phyloP scores from a whole-genome alignment of 148 eudicot species.

The Polygonum maritimum region DNA sequence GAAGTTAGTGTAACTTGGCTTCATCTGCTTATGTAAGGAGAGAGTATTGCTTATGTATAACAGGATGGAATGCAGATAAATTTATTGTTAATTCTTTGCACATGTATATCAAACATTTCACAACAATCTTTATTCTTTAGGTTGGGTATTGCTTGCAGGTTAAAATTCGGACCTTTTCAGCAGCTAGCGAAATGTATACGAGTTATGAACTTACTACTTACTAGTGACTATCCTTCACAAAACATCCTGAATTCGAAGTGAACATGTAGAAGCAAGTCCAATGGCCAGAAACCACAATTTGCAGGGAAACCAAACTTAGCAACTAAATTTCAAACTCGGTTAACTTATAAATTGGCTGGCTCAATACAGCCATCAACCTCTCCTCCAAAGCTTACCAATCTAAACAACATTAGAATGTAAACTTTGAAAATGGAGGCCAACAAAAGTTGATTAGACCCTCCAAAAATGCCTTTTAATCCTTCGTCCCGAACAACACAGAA shows the following conservation, averaged over 20 bases:
- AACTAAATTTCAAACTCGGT: background rate
- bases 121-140: background rate
- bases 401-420: background rate
- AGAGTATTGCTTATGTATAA: too few species aligned
- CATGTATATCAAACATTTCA: background rate
- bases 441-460: background rate
- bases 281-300: background rate
- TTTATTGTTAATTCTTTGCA: background rate
- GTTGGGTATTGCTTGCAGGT: background rate
- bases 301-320: background rate
- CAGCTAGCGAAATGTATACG: background rate
- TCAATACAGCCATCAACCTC: background rate
- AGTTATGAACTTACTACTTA: background rate
- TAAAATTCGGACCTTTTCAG: background rate
- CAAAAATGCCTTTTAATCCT: background rate
- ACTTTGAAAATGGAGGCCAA: background rate
- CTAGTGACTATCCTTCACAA: background rate
- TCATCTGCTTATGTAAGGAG: too few species aligned
- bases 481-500: background rate
- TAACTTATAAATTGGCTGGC: background rate
- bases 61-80: background rate
- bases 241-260: background rate
- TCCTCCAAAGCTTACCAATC: background rate
- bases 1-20: too few species aligned
- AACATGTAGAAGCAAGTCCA: background rate